These are phyloP conservation scores for Monocercomonoides exilis DNA, from an alignment of 78 protist genomes.

Conservation along the genomic window DNA sequence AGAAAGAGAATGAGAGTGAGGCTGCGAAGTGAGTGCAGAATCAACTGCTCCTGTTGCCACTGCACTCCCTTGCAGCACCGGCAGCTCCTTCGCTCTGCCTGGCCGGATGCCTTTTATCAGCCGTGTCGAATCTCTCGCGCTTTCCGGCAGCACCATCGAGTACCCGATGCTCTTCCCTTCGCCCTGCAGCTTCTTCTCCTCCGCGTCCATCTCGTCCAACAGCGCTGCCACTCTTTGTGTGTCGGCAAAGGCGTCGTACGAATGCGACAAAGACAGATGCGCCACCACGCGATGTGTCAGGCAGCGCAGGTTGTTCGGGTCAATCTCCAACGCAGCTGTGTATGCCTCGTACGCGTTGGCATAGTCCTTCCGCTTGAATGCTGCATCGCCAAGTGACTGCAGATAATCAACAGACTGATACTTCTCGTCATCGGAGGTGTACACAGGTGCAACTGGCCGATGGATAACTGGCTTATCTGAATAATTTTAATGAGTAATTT, in stretches of 20 bases:
- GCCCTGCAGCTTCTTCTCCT: too few species aligned
- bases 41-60: too few species aligned
- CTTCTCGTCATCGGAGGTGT: not conserved
- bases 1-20: too few species aligned
- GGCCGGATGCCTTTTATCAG: too few species aligned
- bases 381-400: not conserved
- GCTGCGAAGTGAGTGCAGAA: too few species aligned
- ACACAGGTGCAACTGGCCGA: not conserved
- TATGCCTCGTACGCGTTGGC: not conserved
- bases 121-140: too few species aligned
- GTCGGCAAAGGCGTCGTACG: not conserved
- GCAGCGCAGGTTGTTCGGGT: not conserved
- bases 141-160: too few species aligned
- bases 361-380: not conserved
- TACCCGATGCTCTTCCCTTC: too few species aligned
- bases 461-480: not conserved
- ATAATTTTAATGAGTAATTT: not conserved
- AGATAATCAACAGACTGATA: not conserved
- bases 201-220: not conserved
- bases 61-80: too few species aligned
- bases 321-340: not conserved
- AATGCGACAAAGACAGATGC: not conserved
- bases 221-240: not conserved
- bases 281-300: not conserved
- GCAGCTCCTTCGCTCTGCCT: too few species aligned